Percentiles rank a stretch among this genome's conserved stretches.
Conservation (phyloP, 2,329 filamentous ascomycete genomes). For the Chrysoporthe puriensis region DNA sequence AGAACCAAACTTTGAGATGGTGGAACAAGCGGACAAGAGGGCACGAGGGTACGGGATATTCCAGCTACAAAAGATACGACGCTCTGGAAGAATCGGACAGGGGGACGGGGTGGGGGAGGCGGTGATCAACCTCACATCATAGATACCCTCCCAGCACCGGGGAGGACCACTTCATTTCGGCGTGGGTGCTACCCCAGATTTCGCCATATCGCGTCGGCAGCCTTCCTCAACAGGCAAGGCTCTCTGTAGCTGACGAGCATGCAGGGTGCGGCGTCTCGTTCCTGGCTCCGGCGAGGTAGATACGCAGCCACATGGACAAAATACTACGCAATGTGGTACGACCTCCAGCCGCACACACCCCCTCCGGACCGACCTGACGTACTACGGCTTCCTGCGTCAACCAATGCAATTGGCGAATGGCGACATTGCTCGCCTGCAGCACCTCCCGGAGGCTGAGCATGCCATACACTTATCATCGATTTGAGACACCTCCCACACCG, state of each 20-base stretch:
- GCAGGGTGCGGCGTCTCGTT: conserved; percentile 12
- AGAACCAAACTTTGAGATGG: background rate
- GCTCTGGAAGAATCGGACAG: conserved; percentile 15
- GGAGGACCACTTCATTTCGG: conserved; percentile 14
- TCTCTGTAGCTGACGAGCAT: conserved; percentile 6
- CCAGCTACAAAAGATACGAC: conserved; percentile 15
- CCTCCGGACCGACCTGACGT: background rate
- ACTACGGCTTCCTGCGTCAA: background rate
- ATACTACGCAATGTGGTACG: conserved; percentile 6
- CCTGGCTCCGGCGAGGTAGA: conserved; percentile 1
- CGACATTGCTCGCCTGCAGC: conserved; percentile 9
- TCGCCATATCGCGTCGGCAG: conserved; percentile 16
- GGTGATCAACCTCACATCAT: conserved; percentile 12
- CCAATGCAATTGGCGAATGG: conserved; percentile 10
- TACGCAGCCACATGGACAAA: conserved; percentile 8
- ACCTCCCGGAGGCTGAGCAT: background rate
- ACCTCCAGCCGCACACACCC: conserved; percentile 6
- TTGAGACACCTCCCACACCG: background rate
- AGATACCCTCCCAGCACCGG: conserved; percentile 12
- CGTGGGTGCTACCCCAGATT: conserved; percentile 22
- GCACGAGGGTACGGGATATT: conserved; percentile 18
- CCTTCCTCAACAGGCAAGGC: conserved; percentile 15
- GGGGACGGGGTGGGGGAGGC: conserved; percentile 11
- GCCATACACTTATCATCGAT: conserved; percentile 1
- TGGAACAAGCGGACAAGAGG: conserved; percentile 4